A percentile compares a stretch with the other conserved stretches of the same genome.
These are phyloP conservation scores for Tanozyma kutaoensis DNA, from an alignment of 805 yeast species.

Conservation along the genomic window DNA sequence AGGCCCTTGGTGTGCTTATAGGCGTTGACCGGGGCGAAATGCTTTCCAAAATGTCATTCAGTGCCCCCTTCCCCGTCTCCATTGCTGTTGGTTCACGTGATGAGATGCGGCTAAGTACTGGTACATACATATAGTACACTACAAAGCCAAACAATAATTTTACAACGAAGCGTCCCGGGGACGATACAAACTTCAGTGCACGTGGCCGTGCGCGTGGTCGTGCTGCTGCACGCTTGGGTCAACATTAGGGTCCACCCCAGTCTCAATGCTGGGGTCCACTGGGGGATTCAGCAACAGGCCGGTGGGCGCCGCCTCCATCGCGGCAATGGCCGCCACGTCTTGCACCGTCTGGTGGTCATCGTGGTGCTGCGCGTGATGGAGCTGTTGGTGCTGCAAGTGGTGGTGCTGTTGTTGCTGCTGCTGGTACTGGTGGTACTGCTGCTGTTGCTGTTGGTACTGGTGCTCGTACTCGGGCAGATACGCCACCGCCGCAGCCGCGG, in stretches of 20 bases:
- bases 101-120: no score
- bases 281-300: constrained; percentile 14
- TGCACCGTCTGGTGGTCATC: constrained; percentile 19
- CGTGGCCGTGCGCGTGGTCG: constrained; percentile 21
- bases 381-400: constrained; percentile 7
- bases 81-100: no score
- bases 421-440: constrained; percentile 9
- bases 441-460: constrained; percentile 9
- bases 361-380: constrained; percentile 13
- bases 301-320: constrained; percentile 22
- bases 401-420: constrained; percentile 13
- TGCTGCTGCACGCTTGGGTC: constrained; percentile 30
- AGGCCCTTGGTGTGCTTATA: no score
- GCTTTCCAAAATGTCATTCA: no score
- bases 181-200: constrained; percentile 1
- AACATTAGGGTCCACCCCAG: constrained; percentile 31
- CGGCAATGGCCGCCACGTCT: constrained; percentile 30
- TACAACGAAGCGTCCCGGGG: no score
- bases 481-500: constrained; percentile 14
- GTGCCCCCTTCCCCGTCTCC: no score
- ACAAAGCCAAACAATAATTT: no score
- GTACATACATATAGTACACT: no score
- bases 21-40: no score
- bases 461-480: constrained; percentile 11
- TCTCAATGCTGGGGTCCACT: constrained; percentile 18